phyloP scores from a whole-genome alignment of 2,329 filamentous ascomycete genomes.

The Trichophyton rubrum region DNA sequence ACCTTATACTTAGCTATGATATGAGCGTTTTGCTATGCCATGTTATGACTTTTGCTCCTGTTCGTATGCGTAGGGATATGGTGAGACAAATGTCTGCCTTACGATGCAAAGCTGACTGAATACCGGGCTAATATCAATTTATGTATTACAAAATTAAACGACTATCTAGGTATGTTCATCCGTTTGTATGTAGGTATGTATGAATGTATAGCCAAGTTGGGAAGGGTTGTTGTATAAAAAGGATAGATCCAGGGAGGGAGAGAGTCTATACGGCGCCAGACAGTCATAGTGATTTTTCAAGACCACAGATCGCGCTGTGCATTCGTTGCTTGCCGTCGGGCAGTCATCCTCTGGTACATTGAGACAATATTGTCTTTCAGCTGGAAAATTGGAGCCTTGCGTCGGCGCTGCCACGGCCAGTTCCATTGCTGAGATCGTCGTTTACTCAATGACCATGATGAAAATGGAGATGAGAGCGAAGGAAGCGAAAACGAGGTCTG shows the following conservation, averaged over 20 bases:
- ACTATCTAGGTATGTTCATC: no score
- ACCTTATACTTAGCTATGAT: not conserved
- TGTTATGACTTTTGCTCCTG: not conserved
- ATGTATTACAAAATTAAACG: not conserved
- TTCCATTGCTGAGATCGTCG: slow-evolving; percentile 5
- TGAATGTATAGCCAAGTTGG: not conserved
- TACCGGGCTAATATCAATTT: not conserved
- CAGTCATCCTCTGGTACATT: slow-evolving; percentile 3
- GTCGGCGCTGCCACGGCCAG: slow-evolving; percentile 9
- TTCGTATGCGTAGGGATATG: not conserved
- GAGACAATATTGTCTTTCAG: slow-evolving; percentile 1
- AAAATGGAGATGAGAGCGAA: not conserved
- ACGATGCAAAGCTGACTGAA: not conserved
- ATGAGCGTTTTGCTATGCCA: not conserved
- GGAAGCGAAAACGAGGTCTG: not conserved
- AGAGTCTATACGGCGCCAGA: not conserved
- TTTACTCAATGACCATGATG: slow-evolving; percentile 5
- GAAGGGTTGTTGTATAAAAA: not conserved
- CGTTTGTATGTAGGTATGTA: no score
- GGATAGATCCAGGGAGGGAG: not conserved
- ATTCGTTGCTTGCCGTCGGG: not conserved
- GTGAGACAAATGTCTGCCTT: not conserved
- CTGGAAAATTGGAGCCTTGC: slow-evolving; percentile 4
- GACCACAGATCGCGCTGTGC: slow-evolving; percentile 8
- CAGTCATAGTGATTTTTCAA: not conserved